Evolutionary conservation across 257 asterid species (phyloP), one percentile per base, ranked within the genome.

Genomic region (Sherardia arvensis): DNA sequence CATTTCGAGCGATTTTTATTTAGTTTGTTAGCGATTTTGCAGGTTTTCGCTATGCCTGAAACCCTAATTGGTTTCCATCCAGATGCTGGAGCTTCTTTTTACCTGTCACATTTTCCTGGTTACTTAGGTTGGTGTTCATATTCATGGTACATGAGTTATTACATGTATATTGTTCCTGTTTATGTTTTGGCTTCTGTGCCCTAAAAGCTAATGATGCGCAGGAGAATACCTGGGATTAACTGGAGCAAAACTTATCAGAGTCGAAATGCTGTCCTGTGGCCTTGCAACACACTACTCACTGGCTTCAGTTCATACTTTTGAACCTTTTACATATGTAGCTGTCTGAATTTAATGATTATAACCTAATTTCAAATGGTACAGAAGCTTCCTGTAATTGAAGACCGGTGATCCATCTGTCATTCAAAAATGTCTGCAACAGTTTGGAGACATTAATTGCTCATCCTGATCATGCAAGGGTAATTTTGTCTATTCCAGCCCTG

Each of bases 81-180:
- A 27, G 99, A 93, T 73, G 99, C 97, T 3, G 97, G 90, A 49
- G 99, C 99, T 60, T 93, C 99, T 66, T 93, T 93, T 82, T 78
- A 87, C 81, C 95, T 90, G 67, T 85, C 97, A 62, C 97, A 76
- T 77, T 84, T 93, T 45, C 99, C 97, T 74, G 99, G 99, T 70
- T 72, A 80, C 78, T 76, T 93, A 79, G 99, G 97, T 84, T 69
- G 59, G 51, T 32, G 20, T 56, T 10, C 29, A 57, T 58, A 5
- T 3, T 20, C 40, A 43, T 60, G 34, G 25, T 8, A 45, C 22
- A 30, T 7, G 2, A 8, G 27, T 1, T 21, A 32, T 66, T 59
- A 21, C 40, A 0, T 40, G 20, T 30, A 38, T 4, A 58, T n/a
- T 59, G 14, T 59, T 58, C 36, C 1, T 57, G 23, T 0, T 40